Conservation (phyloP, 2,329 filamentous ascomycete genomes). For the Trichothecium roseum region DNA sequence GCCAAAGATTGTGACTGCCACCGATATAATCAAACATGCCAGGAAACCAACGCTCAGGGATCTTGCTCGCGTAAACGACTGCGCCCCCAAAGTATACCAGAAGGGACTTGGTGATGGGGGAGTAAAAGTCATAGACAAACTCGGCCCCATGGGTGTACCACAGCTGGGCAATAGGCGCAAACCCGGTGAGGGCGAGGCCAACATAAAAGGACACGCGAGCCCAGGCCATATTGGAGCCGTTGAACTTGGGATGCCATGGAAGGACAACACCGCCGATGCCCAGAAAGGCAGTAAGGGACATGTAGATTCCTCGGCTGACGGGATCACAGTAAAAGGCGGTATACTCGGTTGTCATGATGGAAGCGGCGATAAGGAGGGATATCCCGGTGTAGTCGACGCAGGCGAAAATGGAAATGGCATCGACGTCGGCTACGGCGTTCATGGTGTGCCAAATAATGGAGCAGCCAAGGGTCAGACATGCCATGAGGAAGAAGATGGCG, state of each 20-base stretch:
- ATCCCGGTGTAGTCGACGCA: slow-evolving; percentile 99
- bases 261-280: slow-evolving; percentile 82
- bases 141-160: slow-evolving; percentile 63
- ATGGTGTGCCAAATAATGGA: slow-evolving; percentile 98
- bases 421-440: slow-evolving; percentile 88
- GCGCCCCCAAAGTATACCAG: slow-evolving; percentile 80
- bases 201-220: slow-evolving; percentile 86
- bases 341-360: slow-evolving; percentile 97
- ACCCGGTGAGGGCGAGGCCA: slow-evolving; percentile 76
- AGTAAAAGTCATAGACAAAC: slow-evolving; percentile 85
- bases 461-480: slow-evolving; percentile 89
- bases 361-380: slow-evolving; percentile 85
- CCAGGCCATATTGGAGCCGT: slow-evolving; percentile 87
- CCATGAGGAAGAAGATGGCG: slow-evolving; percentile 90
- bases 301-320: slow-evolving; percentile 74
- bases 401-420: slow-evolving; percentile 85
- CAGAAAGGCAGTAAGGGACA: slow-evolving; percentile 67
- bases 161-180: slow-evolving; percentile 80
- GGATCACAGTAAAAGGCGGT: slow-evolving; percentile 98
- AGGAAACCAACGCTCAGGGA: slow-evolving; percentile 87
- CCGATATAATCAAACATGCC: slow-evolving; percentile 93
- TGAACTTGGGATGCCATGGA: slow-evolving; percentile 94
- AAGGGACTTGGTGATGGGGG: slow-evolving; percentile 74
- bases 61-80: slow-evolving; percentile 78
- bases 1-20: slow-evolving; percentile 96